Percentiles rank a stretch among this genome's conserved stretches.
Evolutionary conservation across 140 eudicot genomes (phyloP).

Genomic region (Anethum foeniculum): DNA sequence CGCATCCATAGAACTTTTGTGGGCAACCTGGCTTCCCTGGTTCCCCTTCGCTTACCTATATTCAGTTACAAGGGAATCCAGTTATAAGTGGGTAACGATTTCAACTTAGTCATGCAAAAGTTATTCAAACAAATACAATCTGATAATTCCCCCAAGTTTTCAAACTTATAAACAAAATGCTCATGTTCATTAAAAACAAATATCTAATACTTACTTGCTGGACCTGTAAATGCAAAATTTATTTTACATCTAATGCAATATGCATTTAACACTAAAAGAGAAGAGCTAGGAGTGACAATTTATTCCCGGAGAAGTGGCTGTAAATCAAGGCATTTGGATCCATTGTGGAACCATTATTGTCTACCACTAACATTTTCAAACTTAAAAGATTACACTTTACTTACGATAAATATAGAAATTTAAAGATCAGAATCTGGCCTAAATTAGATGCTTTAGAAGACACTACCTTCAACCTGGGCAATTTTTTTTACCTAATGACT

Average conservation of each 20-base stretch:
- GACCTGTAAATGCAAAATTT: background rate
- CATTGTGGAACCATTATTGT: too few relatives aligned
- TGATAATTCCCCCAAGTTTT: background rate
- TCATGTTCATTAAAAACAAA: background rate
- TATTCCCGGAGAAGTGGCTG: too few relatives aligned
- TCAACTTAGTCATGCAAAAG: background rate
- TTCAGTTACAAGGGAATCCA: background rate
- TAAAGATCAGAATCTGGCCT: background rate
- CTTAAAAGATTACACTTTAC: background rate
- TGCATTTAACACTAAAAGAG: background rate
- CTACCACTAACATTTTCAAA: too few relatives aligned
- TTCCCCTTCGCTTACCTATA: slow-evolving; percentile 69
- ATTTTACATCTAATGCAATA: background rate
- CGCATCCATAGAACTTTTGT: slow-evolving; percentile 70
- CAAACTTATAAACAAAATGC: background rate
- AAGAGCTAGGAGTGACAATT: too few relatives aligned
- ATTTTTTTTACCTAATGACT: background rate
- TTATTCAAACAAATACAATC: background rate
- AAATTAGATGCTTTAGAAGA: background rate
- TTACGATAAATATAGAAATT: background rate
- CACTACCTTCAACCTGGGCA: background rate
- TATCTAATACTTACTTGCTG: background rate
- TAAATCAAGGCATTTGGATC: too few relatives aligned
- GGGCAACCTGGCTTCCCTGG: slow-evolving; percentile 73
- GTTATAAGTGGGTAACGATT: background rate